A percentile compares a stretch with the other conserved stretches of the same genome.
Conservation (phyloP, 257 asterid genomes). For the Solanum virginianum region DNA sequence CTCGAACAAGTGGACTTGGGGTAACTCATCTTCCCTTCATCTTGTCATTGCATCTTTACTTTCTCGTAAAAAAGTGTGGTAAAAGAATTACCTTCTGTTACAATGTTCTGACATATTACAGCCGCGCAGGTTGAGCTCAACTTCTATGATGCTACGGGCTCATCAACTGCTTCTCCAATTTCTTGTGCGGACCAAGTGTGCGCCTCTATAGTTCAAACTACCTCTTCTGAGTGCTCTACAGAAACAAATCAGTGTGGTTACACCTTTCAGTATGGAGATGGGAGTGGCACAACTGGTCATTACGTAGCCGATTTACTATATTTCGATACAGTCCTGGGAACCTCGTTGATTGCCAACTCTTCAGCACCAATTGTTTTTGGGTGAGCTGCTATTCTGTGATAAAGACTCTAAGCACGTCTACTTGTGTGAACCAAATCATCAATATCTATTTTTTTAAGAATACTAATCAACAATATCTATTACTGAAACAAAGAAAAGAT, state of each 20-base stretch:
- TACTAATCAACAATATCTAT: background rate
- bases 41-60: background rate
- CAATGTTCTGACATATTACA: background rate
- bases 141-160: constrained; percentile 54
- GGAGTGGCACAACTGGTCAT: constrained; percentile 79
- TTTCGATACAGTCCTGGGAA: constrained; percentile 60
- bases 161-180: constrained; percentile 56
- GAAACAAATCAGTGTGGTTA: constrained; percentile 63
- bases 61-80: background rate
- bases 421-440: background rate
- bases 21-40: constrained; percentile 22
- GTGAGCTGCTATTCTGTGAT: constrained; percentile 24
- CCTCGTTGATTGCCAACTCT: constrained; percentile 61
- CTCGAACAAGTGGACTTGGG: constrained; percentile 75
- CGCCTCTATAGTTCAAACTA: constrained; percentile 18
- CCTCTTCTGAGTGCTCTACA: constrained; percentile 43
- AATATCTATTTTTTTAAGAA: background rate
- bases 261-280: constrained; percentile 82
- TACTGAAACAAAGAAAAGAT: background rate
- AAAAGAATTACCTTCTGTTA: background rate
- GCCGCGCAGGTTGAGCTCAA: constrained; percentile 58
- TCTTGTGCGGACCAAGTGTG: constrained; percentile 67
- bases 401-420: background rate
- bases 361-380: constrained; percentile 86
- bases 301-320: constrained; percentile 66